These are phyloP conservation scores for Seminavis robusta DNA, from an alignment of 108 stramenopile species.

Conservation along the genomic window DNA sequence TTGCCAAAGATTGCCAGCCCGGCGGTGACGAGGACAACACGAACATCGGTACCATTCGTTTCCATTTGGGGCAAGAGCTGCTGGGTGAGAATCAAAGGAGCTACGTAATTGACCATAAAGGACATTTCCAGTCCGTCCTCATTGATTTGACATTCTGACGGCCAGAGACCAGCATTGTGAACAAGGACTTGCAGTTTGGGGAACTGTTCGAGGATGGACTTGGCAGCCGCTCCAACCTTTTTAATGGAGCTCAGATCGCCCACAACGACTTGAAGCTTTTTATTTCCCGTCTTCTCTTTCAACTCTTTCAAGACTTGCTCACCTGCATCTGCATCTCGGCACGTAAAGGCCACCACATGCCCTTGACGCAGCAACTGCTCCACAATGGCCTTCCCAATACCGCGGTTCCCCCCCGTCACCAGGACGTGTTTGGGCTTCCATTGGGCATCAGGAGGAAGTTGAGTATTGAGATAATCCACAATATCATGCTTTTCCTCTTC, in stretches of 20 bases:
- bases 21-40: constrained; percentile 5
- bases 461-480: constrained; percentile 14
- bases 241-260: constrained; percentile 2
- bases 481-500: constrained; percentile 10
- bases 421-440: constrained; percentile 43
- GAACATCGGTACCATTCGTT: background rate
- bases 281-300: background rate
- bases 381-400: constrained; percentile 55
- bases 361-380: constrained; percentile 11
- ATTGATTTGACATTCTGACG: background rate
- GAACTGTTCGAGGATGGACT: background rate
- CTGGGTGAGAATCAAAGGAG: constrained; percentile 2
- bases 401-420: constrained; percentile 76
- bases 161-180: constrained; percentile 15
- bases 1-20: background rate
- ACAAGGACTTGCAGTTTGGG: constrained; percentile 5
- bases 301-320: background rate
- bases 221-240: background rate
- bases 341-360: constrained; percentile 12
- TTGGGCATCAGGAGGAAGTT: constrained; percentile 11
- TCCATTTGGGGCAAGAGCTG: constrained; percentile 3
- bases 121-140: constrained; percentile 10
- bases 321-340: constrained; percentile 1
- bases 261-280: constrained; percentile 6
- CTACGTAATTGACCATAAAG: constrained; percentile 11